Percentiles rank a stretch among this genome's conserved stretches.
phyloP scores from a whole-genome alignment of 2,329 filamentous ascomycete species.

The Monilinia aucupariae region DNA sequence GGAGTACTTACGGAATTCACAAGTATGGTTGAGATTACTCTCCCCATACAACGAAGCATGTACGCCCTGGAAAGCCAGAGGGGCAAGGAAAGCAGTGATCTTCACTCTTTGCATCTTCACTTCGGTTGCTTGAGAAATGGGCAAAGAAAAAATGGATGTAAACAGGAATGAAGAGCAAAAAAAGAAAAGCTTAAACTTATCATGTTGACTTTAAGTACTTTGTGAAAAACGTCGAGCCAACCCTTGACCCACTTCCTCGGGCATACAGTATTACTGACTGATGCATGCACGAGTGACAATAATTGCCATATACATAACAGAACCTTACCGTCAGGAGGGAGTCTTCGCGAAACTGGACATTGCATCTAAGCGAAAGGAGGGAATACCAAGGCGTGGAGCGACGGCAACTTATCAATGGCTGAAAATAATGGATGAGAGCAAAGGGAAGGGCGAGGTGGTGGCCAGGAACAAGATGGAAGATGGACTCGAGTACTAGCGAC shows the following conservation, averaged over 20 bases:
- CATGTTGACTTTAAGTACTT: not conserved
- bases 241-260: not conserved
- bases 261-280: not conserved
- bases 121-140: not conserved
- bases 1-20: conserved; percentile 24
- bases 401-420: not conserved
- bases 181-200: not conserved
- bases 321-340: too few relatives aligned
- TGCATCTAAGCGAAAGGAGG: not conserved
- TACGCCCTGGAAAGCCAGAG: not conserved
- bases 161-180: not conserved
- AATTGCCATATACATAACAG: too few relatives aligned
- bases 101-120: not conserved
- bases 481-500: not conserved
- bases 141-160: not conserved
- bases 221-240: not conserved
- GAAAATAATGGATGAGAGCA: not conserved
- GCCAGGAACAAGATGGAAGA: not conserved
- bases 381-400: not conserved
- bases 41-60: conserved; percentile 27
- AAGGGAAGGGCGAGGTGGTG: not conserved
- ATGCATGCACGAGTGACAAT: too few relatives aligned
- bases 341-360: too few relatives aligned
- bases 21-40: conserved; percentile 31
- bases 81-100: not conserved